Base-by-base conservation (phyloP, 202 grass and related monocot species). In the Setaria viridis region DNA sequence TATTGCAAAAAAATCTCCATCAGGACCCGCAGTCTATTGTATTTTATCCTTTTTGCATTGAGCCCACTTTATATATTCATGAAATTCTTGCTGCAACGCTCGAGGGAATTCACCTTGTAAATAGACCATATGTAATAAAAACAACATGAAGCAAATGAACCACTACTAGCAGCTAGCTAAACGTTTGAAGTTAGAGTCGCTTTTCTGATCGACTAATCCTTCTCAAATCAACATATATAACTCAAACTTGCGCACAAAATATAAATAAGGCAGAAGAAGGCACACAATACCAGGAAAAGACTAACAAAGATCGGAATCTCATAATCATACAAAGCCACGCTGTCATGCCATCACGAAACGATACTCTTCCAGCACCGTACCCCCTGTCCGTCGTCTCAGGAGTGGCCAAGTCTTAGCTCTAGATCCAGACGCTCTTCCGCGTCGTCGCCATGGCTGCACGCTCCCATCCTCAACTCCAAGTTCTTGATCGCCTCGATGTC, bases 401-500 rank as follows among this genome's bases (percentile, higher is more conserved):
- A 67, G 60, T 48, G 53, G 11, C 78, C 78, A 39, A 80, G 78
- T 21, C 63, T 68, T 25, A 80, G 78, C 32, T 80, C 47, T 39
- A 80, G 78, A 68, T 70, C 79, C 35, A 81, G 25, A 58, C 50
- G 35, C 16, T 70, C 79, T 54, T 32, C 79, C 4, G n/a, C 3
- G 1, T 50, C 65, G 30, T 43, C 79, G 11, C 49, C 49, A 81
- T 81, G 37, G 4, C 65, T 11, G 35, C 50, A 57, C 1, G 14
- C 34, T 43, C 65, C 65, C 16, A 56, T 11, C n/a, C 65, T 41
- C 20, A 39, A 11, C 64, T 70, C 65, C 14, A 81, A 57, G 50
- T 58, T 70, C 79, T 70, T 43, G 2, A 43, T 81, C 79, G 10
- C 78, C 20, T 69, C 49, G 11, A 53, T 53, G 62, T 15, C 11